phyloP scores from a whole-genome alignment of 164 flowering plant species.

The Chloranthus sessilifolius region DNA sequence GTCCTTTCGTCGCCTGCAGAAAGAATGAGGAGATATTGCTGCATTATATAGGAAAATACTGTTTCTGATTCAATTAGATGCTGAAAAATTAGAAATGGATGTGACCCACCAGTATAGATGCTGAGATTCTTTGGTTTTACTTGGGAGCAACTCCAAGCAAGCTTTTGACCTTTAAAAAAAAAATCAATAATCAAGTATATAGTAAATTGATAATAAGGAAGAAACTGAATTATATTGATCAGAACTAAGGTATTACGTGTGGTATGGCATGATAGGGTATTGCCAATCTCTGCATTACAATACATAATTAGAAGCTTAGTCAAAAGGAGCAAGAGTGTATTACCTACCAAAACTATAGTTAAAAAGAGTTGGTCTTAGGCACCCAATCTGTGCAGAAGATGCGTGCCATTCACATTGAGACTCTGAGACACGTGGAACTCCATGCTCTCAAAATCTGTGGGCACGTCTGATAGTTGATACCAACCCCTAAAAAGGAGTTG shows the following conservation, averaged over 20 bases:
- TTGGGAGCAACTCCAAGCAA: constrained; percentile 59
- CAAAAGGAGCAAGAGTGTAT: too few relatives aligned
- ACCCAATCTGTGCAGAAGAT: too few relatives aligned
- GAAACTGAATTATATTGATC: neutral
- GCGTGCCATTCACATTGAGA: too few relatives aligned
- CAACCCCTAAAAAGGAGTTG: too few relatives aligned
- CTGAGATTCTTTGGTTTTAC: constrained; percentile 37
- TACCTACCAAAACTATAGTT: too few relatives aligned
- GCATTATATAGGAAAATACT: neutral
- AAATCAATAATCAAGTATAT: constrained; percentile 6
- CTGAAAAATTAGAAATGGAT: neutral
- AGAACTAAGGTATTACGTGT: constrained; percentile 29
- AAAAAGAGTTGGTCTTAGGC: too few relatives aligned
- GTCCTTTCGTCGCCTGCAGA: constrained; percentile 48
- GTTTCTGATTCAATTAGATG: too few relatives aligned
- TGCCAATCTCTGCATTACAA: constrained; percentile 51
- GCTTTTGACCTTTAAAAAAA: constrained; percentile 49
- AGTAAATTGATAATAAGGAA: neutral
- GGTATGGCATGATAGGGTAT: constrained; percentile 44
- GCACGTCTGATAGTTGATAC: too few relatives aligned
- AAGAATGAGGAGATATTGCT: neutral
- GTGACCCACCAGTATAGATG: constrained; percentile 48
- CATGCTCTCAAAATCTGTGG: too few relatives aligned
- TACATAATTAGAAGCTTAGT: too few relatives aligned
- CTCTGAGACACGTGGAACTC: too few relatives aligned